Percentiles rank a stretch among this genome's conserved stretches.
Conservation (phyloP, 2,329 filamentous ascomycete genomes). For the Pyrenophora seminiperda region DNA sequence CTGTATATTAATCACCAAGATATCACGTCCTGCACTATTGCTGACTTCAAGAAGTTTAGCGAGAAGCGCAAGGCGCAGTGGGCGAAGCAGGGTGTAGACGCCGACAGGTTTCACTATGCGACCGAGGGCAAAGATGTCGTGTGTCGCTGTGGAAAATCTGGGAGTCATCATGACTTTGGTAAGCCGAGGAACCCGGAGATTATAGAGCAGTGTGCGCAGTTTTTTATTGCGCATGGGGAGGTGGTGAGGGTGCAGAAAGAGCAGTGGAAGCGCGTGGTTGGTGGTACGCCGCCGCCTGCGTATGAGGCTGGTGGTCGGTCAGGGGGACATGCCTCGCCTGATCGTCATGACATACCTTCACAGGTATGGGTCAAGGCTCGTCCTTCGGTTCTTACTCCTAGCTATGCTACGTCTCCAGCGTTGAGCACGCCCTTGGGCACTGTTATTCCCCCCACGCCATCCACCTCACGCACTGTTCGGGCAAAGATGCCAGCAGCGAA, state of each 20-base stretch:
- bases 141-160: slow-evolving; percentile 19
- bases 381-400: slow-evolving; percentile 13
- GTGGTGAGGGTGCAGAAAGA: slow-evolving; percentile 10
- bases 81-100: slow-evolving; percentile 4
- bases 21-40: slow-evolving; percentile 6
- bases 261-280: slow-evolving; percentile 16
- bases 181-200: slow-evolving; percentile 17
- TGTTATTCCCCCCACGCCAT: not conserved
- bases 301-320: not conserved
- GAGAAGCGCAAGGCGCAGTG: slow-evolving; percentile 3
- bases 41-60: not conserved
- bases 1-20: slow-evolving; percentile 18
- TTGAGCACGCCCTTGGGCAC: slow-evolving; percentile 25
- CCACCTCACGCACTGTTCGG: not conserved
- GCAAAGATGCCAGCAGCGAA: not conserved
- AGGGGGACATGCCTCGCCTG: not conserved
- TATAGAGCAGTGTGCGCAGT: slow-evolving; percentile 20
- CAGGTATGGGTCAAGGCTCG: slow-evolving; percentile 20
- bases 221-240: slow-evolving; percentile 9
- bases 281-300: slow-evolving; percentile 4
- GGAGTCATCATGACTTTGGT: slow-evolving; percentile 1
- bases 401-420: not conserved
- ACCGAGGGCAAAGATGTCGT: slow-evolving; percentile 13
- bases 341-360: slow-evolving; percentile 15
- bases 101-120: slow-evolving; percentile 23